Percentiles rank a stretch among this genome's conserved stretches.
Conservation (phyloP, 2,329 filamentous ascomycete species). For the Diplodia corticola region DNA sequence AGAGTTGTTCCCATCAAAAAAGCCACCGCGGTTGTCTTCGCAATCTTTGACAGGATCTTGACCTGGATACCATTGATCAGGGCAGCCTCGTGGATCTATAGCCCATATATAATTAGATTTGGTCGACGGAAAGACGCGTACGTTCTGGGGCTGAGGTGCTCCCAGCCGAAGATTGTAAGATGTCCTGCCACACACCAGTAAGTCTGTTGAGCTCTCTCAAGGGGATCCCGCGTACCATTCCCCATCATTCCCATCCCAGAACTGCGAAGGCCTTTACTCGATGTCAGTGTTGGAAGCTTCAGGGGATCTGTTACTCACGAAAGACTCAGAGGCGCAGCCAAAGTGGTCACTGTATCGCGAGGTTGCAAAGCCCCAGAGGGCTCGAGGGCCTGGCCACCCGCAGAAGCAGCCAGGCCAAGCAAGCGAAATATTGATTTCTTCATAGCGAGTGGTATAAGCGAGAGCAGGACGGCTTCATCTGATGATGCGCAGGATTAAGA, state of each 20-base stretch:
- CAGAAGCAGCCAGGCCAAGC: neutral
- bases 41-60: neutral
- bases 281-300: neutral
- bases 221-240: neutral
- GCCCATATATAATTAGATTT: neutral
- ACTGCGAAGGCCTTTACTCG: neutral
- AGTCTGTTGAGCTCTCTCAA: neutral
- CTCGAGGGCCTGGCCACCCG: neutral
- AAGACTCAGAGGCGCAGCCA: neutral
- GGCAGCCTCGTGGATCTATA: neutral
- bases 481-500: neutral
- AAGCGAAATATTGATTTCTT: neutral
- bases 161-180: neutral
- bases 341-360: neutral
- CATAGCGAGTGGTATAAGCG: neutral
- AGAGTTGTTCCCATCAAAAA: neutral
- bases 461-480: neutral
- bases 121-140: neutral
- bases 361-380: neutral
- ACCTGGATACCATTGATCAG: neutral
- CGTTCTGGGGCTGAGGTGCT: neutral
- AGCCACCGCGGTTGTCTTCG: neutral
- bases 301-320: neutral
- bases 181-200: neutral
- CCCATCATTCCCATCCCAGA: constrained; percentile 6